Base-by-base conservation (phyloP, 2,329 filamentous ascomycete genomes). In the Aureobasidium sp. region DNA sequence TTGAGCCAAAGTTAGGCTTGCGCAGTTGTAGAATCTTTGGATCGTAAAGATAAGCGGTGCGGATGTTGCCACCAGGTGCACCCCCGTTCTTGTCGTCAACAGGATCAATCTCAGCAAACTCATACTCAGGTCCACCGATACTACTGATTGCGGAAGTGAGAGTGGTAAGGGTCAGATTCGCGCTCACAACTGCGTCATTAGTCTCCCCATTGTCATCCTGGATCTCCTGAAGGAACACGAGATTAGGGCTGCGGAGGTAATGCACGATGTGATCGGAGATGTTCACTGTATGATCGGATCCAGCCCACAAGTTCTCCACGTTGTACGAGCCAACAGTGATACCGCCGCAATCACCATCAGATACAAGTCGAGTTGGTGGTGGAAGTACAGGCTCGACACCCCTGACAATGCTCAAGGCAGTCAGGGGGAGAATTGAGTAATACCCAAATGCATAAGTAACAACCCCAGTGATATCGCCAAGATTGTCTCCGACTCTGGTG, bases 171-270 rank as follows among this genome's bases (percentile, higher is more conserved):
- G 87, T 89, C 48, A 78, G 56, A 68, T 86, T 85, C 46, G 84
- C 83, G 44, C 74, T 73, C 15, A 80, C 77, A n/a, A 80, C 69
- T 20, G 81, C 85, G 66, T 88, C 80, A 70, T 89, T 79, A 13
- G 79, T 82, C 2, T 79, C 72, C 15, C 87, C 87, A 44, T 78
- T 81, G 76, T 86, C 78, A 69, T 90, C 87, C 73, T 89, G 87
- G 50, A 90, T 76, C 73, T 90, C 87, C 71, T 90, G 87, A 3
- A 90, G 68, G 69, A 88, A 88, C 62, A 90, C 69, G 5, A 90
- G 71, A 69, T 87, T 84, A 0, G 87, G 87, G 0, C 80, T 81
- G 63, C 79, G 80, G 65, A 90, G 75, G 73, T 84, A 85, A 66
- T 82, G 74, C 58, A 85, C 84, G 65, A 90, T 87, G 68, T 90